These are phyloP conservation scores for Penicillium occitanis DNA, from an alignment of 2,329 filamentous ascomycete genomes.

Conservation along the genomic window DNA sequence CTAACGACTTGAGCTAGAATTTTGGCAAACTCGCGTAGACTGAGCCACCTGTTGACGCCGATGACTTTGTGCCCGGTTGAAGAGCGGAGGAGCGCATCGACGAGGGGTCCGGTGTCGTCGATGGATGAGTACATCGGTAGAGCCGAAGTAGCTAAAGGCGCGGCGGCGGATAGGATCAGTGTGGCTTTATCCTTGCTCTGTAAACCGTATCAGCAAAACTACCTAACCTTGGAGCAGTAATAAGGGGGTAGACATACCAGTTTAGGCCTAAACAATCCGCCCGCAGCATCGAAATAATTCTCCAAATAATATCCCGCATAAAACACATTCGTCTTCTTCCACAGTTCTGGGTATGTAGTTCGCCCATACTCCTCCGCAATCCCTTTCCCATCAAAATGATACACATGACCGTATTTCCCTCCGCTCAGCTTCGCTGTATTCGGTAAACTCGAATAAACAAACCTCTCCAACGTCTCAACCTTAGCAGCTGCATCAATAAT, in stretches of 20 bases:
- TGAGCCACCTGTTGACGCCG: constrained; percentile 4
- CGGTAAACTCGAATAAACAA: constrained; percentile 52
- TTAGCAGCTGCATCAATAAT: constrained; percentile 54
- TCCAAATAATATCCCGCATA: constrained; percentile 8
- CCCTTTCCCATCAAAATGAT: constrained; percentile 50
- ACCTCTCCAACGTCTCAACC: constrained; percentile 40
- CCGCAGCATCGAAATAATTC: background rate
- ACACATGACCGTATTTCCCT: constrained; percentile 47
- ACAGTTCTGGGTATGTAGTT: constrained; percentile 41
- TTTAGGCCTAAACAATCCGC: background rate
- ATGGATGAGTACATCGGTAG: constrained; percentile 10
- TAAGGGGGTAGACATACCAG: background rate
- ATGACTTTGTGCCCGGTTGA: background rate
- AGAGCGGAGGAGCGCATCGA: background rate
- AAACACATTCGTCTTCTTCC: constrained; percentile 1
- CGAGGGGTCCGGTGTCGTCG: background rate
- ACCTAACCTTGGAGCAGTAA: background rate
- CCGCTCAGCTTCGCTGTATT: constrained; percentile 47
- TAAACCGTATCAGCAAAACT: background rate
- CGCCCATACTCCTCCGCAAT: constrained; percentile 47
- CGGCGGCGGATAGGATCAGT: background rate
- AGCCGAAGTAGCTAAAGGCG: background rate
- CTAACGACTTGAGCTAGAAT: background rate
- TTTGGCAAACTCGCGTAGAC: background rate
- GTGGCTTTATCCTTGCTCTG: background rate